Conservation (phyloP, 768 basidiomycete species). For the Tulasnella sp. region DNA sequence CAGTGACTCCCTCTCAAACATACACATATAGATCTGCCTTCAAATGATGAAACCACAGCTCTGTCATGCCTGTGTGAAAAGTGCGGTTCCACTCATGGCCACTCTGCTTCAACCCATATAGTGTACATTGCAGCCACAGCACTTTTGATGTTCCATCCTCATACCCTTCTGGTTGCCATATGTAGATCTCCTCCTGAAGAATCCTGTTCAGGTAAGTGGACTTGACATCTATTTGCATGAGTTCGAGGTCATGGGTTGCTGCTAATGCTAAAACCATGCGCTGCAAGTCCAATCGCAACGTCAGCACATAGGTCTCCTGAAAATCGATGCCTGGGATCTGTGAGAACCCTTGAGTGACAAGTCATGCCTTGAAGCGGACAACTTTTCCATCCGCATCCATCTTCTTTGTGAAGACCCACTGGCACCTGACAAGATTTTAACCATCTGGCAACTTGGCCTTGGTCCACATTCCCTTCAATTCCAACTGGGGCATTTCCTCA, state of each 20-base stretch:
- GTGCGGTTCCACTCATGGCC: conserved; percentile 27
- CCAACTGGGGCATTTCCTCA: conserved; percentile 21
- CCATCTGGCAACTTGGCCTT: conserved; percentile 20
- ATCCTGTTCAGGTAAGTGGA: conserved; percentile 18
- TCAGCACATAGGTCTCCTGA: conserved; percentile 22
- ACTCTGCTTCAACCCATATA: conserved; percentile 32
- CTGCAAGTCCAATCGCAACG: conserved; percentile 17
- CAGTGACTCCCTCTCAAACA: conserved; percentile 15
- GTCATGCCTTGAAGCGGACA: conserved; percentile 28
- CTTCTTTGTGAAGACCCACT: conserved; percentile 25
- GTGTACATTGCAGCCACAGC: conserved; percentile 20
- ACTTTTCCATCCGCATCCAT: conserved; percentile 22
- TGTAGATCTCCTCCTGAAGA: conserved; percentile 22
- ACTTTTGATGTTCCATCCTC: conserved; percentile 12
- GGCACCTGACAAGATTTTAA: conserved; percentile 21
- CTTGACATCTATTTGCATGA: conserved; percentile 18
- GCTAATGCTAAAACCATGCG: conserved; percentile 17
- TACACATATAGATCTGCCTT: conserved; percentile 29
- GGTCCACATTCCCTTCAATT: conserved; percentile 20
- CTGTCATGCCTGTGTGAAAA: conserved; percentile 23
- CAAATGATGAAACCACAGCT: conserved; percentile 26
- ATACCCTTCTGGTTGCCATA: conserved; percentile 9
- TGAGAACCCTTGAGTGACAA: conserved; percentile 34
- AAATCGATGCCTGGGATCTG: conserved; percentile 31
- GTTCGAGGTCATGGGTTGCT: conserved; percentile 8